Evolutionary conservation across 148 eudicot genomes (phyloP).

Genomic region (Rhododendron griersonianum): DNA sequence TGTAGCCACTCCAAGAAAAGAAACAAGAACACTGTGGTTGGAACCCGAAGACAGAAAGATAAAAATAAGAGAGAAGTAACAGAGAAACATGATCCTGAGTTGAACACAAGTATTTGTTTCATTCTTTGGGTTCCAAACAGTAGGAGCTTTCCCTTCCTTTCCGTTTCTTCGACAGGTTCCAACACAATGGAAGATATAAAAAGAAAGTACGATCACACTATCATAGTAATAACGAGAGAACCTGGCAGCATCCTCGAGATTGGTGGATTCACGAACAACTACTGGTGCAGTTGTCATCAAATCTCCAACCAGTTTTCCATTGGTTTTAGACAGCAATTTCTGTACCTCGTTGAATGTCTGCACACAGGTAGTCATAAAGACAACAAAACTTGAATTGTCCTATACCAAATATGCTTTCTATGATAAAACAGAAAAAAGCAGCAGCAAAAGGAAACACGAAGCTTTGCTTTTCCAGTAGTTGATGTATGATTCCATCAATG

Average conservation of each 20-base stretch:
- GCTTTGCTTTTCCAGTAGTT: background rate
- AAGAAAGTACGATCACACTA: background rate
- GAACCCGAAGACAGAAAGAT: background rate
- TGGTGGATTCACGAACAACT: constrained; percentile 72
- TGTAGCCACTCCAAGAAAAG: background rate
- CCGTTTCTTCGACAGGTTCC: background rate
- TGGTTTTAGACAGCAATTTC: constrained; percentile 73
- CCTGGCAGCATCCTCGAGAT: constrained; percentile 98
- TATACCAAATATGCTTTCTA: background rate
- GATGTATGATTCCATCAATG: background rate
- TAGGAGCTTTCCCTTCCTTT: background rate
- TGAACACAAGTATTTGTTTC: background rate
- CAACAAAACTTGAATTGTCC: background rate
- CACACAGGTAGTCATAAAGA: background rate
- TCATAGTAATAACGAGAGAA: constrained; percentile 14
- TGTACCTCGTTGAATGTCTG: constrained; percentile 91
- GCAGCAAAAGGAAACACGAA: background rate
- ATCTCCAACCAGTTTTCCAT: constrained; percentile 77
- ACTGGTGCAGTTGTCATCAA: constrained; percentile 88
- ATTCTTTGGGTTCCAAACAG: background rate
- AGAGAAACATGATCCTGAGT: background rate
- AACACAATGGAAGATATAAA: background rate
- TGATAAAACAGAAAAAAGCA: background rate
- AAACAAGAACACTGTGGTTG: background rate
- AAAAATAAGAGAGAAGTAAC: background rate